phyloP scores from a whole-genome alignment of 345 rosid genomes.

The Raphanus sativus region DNA sequence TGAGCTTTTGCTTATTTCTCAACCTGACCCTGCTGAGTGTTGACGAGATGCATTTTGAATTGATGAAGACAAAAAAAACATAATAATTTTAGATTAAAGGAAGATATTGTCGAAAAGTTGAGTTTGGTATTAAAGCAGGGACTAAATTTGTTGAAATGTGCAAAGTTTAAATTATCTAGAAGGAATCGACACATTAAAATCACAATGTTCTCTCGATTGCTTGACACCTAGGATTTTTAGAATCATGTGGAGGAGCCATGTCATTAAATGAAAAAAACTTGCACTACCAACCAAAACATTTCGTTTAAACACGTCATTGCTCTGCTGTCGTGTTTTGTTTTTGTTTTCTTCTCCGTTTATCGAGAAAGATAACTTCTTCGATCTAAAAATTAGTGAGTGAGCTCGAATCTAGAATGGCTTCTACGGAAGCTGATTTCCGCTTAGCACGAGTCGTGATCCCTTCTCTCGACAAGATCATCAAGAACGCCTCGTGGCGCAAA shows the following conservation, averaged over 20 bases:
- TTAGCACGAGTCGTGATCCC: conserved; percentile 68
- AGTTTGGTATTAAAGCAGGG: conserved; percentile 1
- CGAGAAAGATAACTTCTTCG: no score
- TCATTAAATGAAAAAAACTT: no score
- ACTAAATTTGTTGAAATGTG: not conserved
- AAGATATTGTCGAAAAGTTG: conserved; percentile 14
- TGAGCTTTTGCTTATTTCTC: conserved; percentile 7
- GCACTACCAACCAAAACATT: no score
- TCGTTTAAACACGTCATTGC: no score
- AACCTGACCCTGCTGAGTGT: not conserved
- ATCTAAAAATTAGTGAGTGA: conserved; percentile 38
- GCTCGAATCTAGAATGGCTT: conserved; percentile 87
- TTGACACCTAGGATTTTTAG: no score
- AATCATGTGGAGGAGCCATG: no score
- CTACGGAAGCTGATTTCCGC: conserved; percentile 99
- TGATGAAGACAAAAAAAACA: not conserved
- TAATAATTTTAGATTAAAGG: conserved; percentile 6
- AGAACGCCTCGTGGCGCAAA: conserved; percentile 96
- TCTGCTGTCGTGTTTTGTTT: no score
- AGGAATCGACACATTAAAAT: no score
- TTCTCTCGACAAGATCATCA: conserved; percentile 80
- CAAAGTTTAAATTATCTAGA: not conserved
- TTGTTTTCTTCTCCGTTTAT: no score
- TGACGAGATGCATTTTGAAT: not conserved
- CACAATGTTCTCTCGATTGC: no score